Conservation (phyloP, 164 flowering plant genomes). For the Echeveria elegans region DNA sequence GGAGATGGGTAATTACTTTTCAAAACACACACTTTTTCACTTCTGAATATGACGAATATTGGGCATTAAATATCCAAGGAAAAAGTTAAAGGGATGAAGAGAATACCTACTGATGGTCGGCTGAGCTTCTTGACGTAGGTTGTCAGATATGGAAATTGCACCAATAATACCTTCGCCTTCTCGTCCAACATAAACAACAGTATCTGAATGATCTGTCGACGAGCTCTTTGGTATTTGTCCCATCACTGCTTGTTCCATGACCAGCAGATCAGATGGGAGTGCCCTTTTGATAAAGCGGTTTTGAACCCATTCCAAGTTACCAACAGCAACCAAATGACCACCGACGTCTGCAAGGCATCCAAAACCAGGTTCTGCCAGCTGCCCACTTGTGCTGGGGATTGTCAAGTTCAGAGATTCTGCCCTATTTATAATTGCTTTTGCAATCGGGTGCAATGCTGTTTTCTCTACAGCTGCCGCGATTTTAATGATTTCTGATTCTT, state of each 20-base stretch:
- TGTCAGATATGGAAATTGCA: slow-evolving; percentile 75
- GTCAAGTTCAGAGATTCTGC: slow-evolving; percentile 62
- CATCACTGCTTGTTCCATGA: slow-evolving; percentile 37
- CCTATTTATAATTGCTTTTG: slow-evolving; percentile 65
- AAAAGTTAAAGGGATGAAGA: not conserved
- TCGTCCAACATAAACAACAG: slow-evolving; percentile 84
- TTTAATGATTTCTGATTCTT: slow-evolving; percentile 59
- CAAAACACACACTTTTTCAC: no score
- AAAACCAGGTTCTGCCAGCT: slow-evolving; percentile 81
- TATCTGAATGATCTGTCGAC: slow-evolving; percentile 47
- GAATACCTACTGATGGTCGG: slow-evolving; percentile 61
- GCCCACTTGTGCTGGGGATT: slow-evolving; percentile 69
- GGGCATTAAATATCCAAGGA: not conserved
- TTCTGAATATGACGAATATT: not conserved
- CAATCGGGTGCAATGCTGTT: slow-evolving; percentile 89
- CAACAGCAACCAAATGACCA: slow-evolving; percentile 84
- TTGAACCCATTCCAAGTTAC: slow-evolving; percentile 70
- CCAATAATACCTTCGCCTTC: slow-evolving; percentile 94
- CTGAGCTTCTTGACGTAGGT: slow-evolving; percentile 66
- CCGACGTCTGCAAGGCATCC: slow-evolving; percentile 89
- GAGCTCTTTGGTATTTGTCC: slow-evolving; percentile 24
- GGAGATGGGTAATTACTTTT: no score
- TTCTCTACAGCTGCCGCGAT: slow-evolving; percentile 96
- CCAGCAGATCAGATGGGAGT: slow-evolving; percentile 27
- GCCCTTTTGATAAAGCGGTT: slow-evolving; percentile 47